A percentile compares a stretch with the other conserved stretches of the same genome.
Evolutionary conservation across 495 filamentous ascomycete genomes (phyloP).

Genomic region (Penicillium goetzii): DNA sequence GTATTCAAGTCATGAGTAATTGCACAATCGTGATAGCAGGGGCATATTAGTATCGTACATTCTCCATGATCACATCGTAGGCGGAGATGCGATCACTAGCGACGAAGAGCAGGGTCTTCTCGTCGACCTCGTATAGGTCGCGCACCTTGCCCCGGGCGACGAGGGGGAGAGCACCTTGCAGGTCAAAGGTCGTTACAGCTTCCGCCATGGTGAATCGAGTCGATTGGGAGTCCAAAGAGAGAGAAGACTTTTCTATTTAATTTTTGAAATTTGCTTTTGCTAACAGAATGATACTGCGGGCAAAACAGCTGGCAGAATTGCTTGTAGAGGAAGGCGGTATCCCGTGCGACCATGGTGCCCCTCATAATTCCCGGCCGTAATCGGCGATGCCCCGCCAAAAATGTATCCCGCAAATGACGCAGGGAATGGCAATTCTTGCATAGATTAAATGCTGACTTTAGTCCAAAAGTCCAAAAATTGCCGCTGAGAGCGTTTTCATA

Average conservation of each 20-base stretch:
- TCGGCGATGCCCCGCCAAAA: constrained; percentile 32
- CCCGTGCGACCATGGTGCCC: too few relatives aligned
- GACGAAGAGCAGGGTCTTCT: constrained; percentile 80
- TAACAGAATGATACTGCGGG: too few relatives aligned
- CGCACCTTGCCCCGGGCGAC: constrained; percentile 77
- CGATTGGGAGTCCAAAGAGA: constrained; percentile 18
- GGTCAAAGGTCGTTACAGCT: constrained; percentile 55
- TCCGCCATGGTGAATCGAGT: constrained; percentile 42
- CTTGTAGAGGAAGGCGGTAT: too few relatives aligned
- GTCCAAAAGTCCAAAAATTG: too few relatives aligned
- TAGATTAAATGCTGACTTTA: too few relatives aligned
- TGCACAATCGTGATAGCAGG: constrained; percentile 2
- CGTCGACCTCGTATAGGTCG: constrained; percentile 77
- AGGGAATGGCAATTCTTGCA: constrained; percentile 7
- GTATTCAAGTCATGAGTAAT: constrained; percentile 7
- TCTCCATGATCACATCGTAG: constrained; percentile 89
- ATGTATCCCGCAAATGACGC: constrained; percentile 27
- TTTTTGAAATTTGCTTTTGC: too few relatives aligned
- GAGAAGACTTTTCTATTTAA: too few relatives aligned
- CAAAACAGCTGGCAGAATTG: too few relatives aligned
- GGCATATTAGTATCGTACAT: constrained; percentile 51
- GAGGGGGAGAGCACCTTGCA: constrained; percentile 57
- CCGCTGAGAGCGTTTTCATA: too few relatives aligned
- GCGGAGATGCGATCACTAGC: constrained; percentile 92
- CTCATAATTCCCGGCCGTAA: too few relatives aligned